These are phyloP conservation scores for Botrytis paeoniae DNA, from an alignment of 2,329 filamentous ascomycete species.

Conservation along the genomic window DNA sequence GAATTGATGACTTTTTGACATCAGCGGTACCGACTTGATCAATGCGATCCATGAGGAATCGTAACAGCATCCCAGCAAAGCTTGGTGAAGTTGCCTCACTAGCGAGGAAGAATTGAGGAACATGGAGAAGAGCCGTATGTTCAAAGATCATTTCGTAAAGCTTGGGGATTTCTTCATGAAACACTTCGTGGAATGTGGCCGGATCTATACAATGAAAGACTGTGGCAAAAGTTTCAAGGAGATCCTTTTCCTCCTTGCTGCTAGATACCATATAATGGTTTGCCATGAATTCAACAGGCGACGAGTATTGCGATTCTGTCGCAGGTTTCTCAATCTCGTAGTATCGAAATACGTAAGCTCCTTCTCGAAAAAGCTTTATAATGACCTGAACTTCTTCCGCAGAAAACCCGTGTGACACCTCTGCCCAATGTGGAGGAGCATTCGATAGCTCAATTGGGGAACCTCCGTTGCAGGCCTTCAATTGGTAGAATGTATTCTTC, in stretches of 20 bases:
- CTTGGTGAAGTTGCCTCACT: slow-evolving; percentile 96
- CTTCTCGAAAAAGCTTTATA: slow-evolving; percentile 95
- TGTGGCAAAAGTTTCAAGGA: slow-evolving; percentile 95
- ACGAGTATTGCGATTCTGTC: slow-evolving; percentile 69
- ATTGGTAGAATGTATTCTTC: slow-evolving; percentile 94
- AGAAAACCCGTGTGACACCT: slow-evolving; percentile 93
- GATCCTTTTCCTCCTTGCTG: slow-evolving; percentile 93
- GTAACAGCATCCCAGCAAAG: slow-evolving; percentile 96
- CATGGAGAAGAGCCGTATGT: slow-evolving; percentile 87
- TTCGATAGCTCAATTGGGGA: slow-evolving; percentile 70
- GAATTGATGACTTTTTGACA: slow-evolving; percentile 86
- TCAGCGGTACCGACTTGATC: slow-evolving; percentile 91
- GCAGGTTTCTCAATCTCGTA: slow-evolving; percentile 84
- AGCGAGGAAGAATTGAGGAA: slow-evolving; percentile 97
- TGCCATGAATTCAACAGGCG: slow-evolving; percentile 86
- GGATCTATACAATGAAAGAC: slow-evolving; percentile 99
- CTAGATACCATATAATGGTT: slow-evolving; percentile 94
- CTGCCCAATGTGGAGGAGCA: slow-evolving; percentile 86
- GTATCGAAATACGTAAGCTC: slow-evolving; percentile 93
- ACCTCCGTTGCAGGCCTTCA: slow-evolving; percentile 82
- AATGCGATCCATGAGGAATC: slow-evolving; percentile 95
- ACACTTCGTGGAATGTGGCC: slow-evolving; percentile 97
- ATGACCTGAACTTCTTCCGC: slow-evolving; percentile 96
- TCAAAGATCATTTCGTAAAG: slow-evolving; percentile 98
- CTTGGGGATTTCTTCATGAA: slow-evolving; percentile 93